These are phyloP conservation scores for Aspergillus tamarii DNA, from an alignment of 2,329 filamentous ascomycete species.

Conservation along the genomic window DNA sequence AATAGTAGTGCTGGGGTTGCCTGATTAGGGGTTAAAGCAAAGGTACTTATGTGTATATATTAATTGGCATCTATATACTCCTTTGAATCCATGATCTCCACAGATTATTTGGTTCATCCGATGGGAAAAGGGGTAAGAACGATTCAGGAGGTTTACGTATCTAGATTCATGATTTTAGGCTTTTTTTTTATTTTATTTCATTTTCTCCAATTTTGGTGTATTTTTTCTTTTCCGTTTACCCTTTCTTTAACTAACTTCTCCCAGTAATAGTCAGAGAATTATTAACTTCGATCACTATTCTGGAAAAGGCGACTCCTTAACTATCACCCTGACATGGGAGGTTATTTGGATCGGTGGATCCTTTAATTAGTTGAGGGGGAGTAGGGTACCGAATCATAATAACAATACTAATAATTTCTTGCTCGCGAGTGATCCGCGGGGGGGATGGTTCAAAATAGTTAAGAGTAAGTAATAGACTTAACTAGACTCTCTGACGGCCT, in stretches of 20 bases:
- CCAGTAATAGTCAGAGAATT: background rate
- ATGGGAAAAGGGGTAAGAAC: background rate
- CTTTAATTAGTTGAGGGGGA: background rate
- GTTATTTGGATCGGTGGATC: slow-evolving; percentile 6
- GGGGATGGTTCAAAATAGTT: slow-evolving; percentile 2
- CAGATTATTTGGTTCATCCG: background rate
- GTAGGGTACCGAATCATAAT: background rate
- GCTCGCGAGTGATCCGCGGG: slow-evolving; percentile 25
- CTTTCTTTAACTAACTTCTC: background rate
- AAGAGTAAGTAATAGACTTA: background rate
- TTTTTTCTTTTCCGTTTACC: background rate
- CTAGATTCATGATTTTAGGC: background rate
- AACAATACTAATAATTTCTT: slow-evolving; percentile 3
- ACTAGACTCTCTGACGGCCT: slow-evolving; percentile 6
- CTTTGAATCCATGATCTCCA: background rate
- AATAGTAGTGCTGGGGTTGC: background rate
- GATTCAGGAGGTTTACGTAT: background rate
- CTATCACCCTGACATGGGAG: background rate
- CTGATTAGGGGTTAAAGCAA: background rate
- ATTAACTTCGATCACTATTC: background rate
- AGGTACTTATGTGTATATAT: background rate
- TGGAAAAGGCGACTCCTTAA: slow-evolving; percentile 3
- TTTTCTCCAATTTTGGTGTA: background rate
- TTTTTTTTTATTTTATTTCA: background rate
- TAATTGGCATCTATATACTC: slow-evolving; percentile 1